Percentiles rank a stretch among this genome's conserved stretches.
Evolutionary conservation across 305 asterid genomes (phyloP).

Genomic region (Lippia alba): DNA sequence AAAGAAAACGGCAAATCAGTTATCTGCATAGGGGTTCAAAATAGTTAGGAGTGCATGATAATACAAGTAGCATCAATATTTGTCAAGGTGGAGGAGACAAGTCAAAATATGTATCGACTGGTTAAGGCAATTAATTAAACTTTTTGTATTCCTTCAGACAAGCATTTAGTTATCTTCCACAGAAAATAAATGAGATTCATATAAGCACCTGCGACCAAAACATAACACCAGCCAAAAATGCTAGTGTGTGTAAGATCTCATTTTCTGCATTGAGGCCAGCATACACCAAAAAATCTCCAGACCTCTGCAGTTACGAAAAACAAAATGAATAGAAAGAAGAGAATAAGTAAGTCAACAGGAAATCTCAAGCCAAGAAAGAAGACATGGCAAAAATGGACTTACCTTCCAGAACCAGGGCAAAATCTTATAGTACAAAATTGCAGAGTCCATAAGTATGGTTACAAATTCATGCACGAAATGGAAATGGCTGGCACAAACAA

Average conservation of each 20-base stretch:
- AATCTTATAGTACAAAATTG: slow-evolving; percentile 76
- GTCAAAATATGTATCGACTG: slow-evolving; percentile 7
- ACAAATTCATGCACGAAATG: slow-evolving; percentile 89
- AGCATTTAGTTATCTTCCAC: slow-evolving; percentile 18
- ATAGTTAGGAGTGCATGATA: slow-evolving; percentile 15
- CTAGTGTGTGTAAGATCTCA: slow-evolving; percentile 89
- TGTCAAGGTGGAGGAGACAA: slow-evolving; percentile 28
- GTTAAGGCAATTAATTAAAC: slow-evolving; percentile 8
- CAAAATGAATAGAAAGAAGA: slow-evolving; percentile 12
- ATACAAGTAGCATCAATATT: background rate
- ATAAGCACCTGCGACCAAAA: slow-evolving; percentile 91
- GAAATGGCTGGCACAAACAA: slow-evolving; percentile 62
- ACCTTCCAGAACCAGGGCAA: slow-evolving; percentile 99
- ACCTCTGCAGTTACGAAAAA: slow-evolving; percentile 56
- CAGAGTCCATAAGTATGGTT: slow-evolving; percentile 80
- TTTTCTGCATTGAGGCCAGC: slow-evolving; percentile 79
- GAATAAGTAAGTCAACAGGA: slow-evolving; percentile 26
- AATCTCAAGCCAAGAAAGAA: slow-evolving; percentile 23
- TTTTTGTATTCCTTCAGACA: slow-evolving; percentile 3
- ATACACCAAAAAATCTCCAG: slow-evolving; percentile 73
- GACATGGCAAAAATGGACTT: slow-evolving; percentile 29
- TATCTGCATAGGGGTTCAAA: slow-evolving; percentile 58
- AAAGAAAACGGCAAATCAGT: slow-evolving; percentile 97
- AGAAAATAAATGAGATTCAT: slow-evolving; percentile 22
- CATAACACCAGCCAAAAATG: slow-evolving; percentile 95